A percentile compares a stretch with the other conserved stretches of the same genome.
Conservation (phyloP, 768 basidiomycete species). For the Lactarius akahatsu region DNA sequence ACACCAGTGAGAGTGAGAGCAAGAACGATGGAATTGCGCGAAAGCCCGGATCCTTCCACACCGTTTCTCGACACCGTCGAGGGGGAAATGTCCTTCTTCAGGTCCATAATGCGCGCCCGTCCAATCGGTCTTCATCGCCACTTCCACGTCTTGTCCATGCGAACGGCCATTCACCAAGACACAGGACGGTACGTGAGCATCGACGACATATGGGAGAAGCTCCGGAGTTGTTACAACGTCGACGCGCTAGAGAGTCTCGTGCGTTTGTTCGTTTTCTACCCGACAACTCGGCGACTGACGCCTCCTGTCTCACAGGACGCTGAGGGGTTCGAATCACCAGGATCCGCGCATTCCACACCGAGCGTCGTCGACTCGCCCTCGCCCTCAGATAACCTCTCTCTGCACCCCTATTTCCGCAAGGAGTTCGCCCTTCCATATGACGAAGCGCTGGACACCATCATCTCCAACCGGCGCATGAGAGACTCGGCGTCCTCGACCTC, state of each 20-base stretch:
- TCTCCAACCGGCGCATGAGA: constrained; percentile 63
- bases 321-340: constrained; percentile 40
- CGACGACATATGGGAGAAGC: constrained; percentile 74
- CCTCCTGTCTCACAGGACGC: constrained; percentile 23
- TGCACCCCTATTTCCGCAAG: constrained; percentile 70
- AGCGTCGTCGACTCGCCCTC: constrained; percentile 62
- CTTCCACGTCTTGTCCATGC: constrained; percentile 77
- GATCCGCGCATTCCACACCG: constrained; percentile 43
- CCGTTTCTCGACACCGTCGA: constrained; percentile 60
- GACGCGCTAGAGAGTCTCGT: constrained; percentile 72
- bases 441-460: constrained; percentile 55
- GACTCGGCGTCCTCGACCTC: constrained; percentile 53
- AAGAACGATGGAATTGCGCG: constrained; percentile 18
- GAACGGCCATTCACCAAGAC: constrained; percentile 67
- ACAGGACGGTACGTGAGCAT: constrained; percentile 59
- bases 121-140: constrained; percentile 82
- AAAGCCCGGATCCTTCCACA: constrained; percentile 19
- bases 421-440: constrained; percentile 67
- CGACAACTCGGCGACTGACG: not conserved
- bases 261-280: constrained; percentile 34
- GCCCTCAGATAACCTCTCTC: constrained; percentile 63
- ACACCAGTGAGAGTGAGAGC: not conserved
- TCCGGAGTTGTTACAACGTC: constrained; percentile 68
- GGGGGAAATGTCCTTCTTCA: constrained; percentile 85
- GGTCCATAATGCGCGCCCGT: constrained; percentile 74